Percentiles rank a stretch among this genome's conserved stretches.
phyloP scores from a whole-genome alignment of 2,329 filamentous ascomycete species.

The Colletotrichum orchidophilum region DNA sequence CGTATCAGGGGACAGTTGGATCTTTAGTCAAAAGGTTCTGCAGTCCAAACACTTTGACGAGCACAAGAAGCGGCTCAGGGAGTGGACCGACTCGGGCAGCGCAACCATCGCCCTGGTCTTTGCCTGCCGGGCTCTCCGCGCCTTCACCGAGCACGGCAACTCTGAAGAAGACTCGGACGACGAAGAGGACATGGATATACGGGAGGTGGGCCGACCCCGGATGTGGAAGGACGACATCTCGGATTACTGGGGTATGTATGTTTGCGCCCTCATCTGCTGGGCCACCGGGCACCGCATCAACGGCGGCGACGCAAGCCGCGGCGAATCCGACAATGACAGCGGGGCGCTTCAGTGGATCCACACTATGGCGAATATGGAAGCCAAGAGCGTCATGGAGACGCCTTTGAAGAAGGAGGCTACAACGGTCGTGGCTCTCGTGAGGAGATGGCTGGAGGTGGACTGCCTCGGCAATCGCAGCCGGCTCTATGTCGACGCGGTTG shows the following conservation, averaged over 20 bases:
- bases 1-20: conserved; percentile 67
- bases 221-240: conserved; percentile 51
- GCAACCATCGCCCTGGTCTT: conserved; percentile 58
- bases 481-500: conserved; percentile 62
- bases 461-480: conserved; percentile 58
- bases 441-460: conserved; percentile 57
- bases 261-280: conserved; percentile 69
- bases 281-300: conserved; percentile 54
- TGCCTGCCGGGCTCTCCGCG: conserved; percentile 61
- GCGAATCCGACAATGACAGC: conserved; percentile 34
- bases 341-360: conserved; percentile 49
- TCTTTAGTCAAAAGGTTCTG: conserved; percentile 64
- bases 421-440: conserved; percentile 58
- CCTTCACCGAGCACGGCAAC: conserved; percentile 42
- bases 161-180: conserved; percentile 20
- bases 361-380: conserved; percentile 50
- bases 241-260: conserved; percentile 65
- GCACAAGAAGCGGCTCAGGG: conserved; percentile 56
- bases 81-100: conserved; percentile 55
- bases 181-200: conserved; percentile 15
- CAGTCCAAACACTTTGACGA: conserved; percentile 53
- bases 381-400: conserved; percentile 50
- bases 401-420: conserved; percentile 52
- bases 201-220: conserved; percentile 23
- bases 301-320: conserved; percentile 33